Base-by-base conservation (phyloP, 2,329 filamentous ascomycete genomes). In the Coniochaeta hoffmannii region DNA sequence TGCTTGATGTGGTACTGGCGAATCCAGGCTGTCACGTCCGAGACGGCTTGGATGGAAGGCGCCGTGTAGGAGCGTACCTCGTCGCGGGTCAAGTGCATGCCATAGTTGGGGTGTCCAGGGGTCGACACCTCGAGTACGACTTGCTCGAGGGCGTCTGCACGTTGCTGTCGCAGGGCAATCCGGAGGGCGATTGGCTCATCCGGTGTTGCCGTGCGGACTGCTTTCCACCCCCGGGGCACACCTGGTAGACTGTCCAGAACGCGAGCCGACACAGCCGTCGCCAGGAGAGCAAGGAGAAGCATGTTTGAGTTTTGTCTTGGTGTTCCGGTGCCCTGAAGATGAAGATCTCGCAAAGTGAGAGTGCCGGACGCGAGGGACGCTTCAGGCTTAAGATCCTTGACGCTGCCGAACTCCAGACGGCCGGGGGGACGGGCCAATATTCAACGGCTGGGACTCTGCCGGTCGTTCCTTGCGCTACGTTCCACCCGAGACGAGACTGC, bases 51-150 rank as follows among this genome's bases (percentile, higher is more conserved):
- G 0, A 70, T 65, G 3, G 73, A 69, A 0, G 83, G 82, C 17
- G 77, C 77, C 36, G 85, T 70, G 55, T 81, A 73, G 0, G 72
- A 69, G 30, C 77, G 77, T 34, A 87, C 67, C 61, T 87, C 76
- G 32, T 83, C 76, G n/a, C 78, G 77, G 56, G 77, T 82, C 68
- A 88, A 69, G 62, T 87, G 81, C 61, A 77, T 72, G 34, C 85
- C 85, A 65, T 88, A 88, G 19, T 70, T 73, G 1, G 74, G 68
- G 60, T 84, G 76, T 28, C 73, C 74, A 1, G 85, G 85, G 0
- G 80, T 82, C 0, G 85, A 86, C 30, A 88, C 74, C 41, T 84
- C 78, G 55, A 85, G 73, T 10, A 86, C 75, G 7, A 71, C 76
- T 62, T 81, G 75, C 65, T 87, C 82, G 54, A 88, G 78, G 6